A percentile compares a stretch with the other conserved stretches of the same genome.
Evolutionary conservation across 2,329 filamentous ascomycete species (phyloP).

Genomic region (Colletotrichum godetiae): DNA sequence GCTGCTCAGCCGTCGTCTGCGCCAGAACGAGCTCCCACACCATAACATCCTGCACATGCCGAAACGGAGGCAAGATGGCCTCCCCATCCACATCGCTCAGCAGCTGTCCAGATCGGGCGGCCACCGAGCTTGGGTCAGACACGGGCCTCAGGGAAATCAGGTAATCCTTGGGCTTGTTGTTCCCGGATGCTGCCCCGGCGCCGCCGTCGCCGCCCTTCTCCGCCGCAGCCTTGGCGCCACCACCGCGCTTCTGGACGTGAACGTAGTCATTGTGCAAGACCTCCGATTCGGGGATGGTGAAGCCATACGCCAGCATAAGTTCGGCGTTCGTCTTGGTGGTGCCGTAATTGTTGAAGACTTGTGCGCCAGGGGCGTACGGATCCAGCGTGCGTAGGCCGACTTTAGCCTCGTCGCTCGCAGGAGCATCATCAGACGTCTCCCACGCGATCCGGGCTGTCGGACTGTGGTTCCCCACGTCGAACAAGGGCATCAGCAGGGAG

Average conservation of each 20-base stretch:
- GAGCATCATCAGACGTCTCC: conserved; percentile 47
- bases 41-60: conserved; percentile 64
- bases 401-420: conserved; percentile 46
- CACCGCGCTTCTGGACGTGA: conserved; percentile 62
- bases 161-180: conserved; percentile 50
- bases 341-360: conserved; percentile 79
- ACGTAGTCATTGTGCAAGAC: conserved; percentile 70
- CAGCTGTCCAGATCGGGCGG: conserved; percentile 54
- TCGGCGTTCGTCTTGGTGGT: conserved; percentile 78
- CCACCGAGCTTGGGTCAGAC: conserved; percentile 57
- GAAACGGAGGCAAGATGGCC: conserved; percentile 52
- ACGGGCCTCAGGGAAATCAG: conserved; percentile 65
- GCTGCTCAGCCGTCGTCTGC: conserved; percentile 48
- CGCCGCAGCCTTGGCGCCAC: conserved; percentile 38
- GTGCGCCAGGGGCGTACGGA: conserved; percentile 55
- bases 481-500: conserved; percentile 75
- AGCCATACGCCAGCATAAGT: conserved; percentile 73
- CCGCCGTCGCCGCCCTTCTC: conserved; percentile 37
- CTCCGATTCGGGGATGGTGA: conserved; percentile 61
- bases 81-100: conserved; percentile 42
- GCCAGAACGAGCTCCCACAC: conserved; percentile 60
- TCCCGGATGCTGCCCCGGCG: no score
- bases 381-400: conserved; percentile 56
- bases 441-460: conserved; percentile 70
- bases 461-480: conserved; percentile 79